Base-by-base conservation (phyloP, 2,329 filamentous ascomycete genomes). In the Ambrosiella beaveri region DNA sequence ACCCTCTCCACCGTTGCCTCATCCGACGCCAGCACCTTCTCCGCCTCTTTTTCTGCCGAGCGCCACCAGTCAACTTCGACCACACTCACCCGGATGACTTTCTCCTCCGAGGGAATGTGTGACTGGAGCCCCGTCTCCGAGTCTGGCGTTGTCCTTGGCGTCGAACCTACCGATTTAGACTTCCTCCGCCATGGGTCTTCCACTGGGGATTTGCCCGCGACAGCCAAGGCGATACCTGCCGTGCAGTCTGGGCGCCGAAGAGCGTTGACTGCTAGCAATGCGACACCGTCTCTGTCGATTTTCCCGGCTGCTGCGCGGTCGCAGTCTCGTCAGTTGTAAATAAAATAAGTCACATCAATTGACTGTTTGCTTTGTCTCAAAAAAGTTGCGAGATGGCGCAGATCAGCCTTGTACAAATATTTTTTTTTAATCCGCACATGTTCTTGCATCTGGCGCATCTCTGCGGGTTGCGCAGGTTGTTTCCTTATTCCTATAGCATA, bases 11-110 rank as follows among this genome's bases (percentile, higher is more conserved):
- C 77, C 15, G 58, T 58, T 15, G 59, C 59, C 53, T 61, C 57
- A 9, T 58, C 57, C 8, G 57, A 61, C n/a, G 49, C 44, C 7
- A 53, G 57, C 54, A 61, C 59, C 13, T 39, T 59, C 19, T 76
- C 75, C 1, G 69, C 71, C 36, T 76, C 73, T 15, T 74, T 70
- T 51, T 73, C 70, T 54, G 73, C 75, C 59, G 76, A 76, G 35
- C 77, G 80, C 65, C 59, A 60, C 52, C 71, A 74, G 54, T 81
- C 78, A 11, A 72, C 73, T 35, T 81, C 78, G 3, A 74, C 72
- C 8, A 75, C 74, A 61, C 79, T 78, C 0, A 74, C 72, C 11
- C 74, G 74, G 61, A 80, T 78, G 1, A 74, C 74, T 44, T 70
- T 76, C 59, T 80, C 77, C 4, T 73, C 75, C 4, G 71, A 71